Conservation (phyloP, 139 green algal species). For the Axilococcus clingmanii region DNA sequence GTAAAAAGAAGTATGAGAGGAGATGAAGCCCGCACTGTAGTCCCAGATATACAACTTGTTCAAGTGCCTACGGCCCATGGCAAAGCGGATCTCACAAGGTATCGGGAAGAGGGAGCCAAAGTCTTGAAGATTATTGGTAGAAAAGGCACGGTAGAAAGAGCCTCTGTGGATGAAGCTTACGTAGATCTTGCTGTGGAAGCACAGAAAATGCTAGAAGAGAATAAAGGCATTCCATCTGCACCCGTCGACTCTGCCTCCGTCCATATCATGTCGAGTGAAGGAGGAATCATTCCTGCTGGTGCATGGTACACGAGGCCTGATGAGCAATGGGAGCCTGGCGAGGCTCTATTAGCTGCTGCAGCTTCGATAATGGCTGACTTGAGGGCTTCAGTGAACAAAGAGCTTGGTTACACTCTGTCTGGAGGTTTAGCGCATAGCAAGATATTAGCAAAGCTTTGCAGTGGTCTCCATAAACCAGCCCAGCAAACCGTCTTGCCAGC, state of each 20-base stretch:
- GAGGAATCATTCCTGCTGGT: conserved; percentile 60
- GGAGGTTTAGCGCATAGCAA: conserved; percentile 70
- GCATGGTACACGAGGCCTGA: conserved; percentile 40
- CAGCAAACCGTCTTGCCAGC: conserved; percentile 73
- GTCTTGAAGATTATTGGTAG: conserved; percentile 44
- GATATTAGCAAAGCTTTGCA: conserved; percentile 83
- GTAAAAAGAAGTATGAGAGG: conserved; percentile 71
- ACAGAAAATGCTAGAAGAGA: conserved; percentile 21
- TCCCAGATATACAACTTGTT: conserved; percentile 67
- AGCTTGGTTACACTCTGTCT: conserved; percentile 52
- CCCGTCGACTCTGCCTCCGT: conserved; percentile 66
- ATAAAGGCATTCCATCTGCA: not conserved
- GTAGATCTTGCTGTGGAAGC: conserved; percentile 69
- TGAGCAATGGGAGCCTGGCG: conserved; percentile 31
- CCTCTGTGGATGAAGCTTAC: conserved; percentile 87
- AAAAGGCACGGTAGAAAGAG: conserved; percentile 48
- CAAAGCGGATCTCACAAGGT: conserved; percentile 70
- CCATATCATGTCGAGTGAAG: conserved; percentile 41
- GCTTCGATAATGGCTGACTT: conserved; percentile 43
- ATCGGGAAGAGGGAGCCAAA: conserved; percentile 2
- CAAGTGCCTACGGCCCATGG: conserved; percentile 83
- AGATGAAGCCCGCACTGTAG: conserved; percentile 51
- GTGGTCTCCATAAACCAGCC: conserved; percentile 75
- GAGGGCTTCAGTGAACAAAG: conserved; percentile 30
- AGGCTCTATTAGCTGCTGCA: conserved; percentile 55